Conservation (phyloP, 73 alveolate genomes). For the Tetrahymena thermophila region DNA sequence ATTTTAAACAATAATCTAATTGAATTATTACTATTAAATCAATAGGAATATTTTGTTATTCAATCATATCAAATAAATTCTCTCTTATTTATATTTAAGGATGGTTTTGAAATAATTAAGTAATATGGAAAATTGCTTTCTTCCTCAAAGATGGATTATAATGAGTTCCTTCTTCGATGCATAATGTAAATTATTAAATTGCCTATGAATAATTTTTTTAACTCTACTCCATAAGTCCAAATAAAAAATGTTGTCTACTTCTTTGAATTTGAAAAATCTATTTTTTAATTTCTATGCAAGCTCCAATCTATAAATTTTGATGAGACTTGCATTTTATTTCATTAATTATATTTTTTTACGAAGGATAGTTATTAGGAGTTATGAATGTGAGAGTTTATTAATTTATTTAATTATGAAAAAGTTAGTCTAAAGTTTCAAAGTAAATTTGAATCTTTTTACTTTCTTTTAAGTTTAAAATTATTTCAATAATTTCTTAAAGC, state of each 20-base stretch:
- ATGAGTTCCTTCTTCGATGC: not conserved
- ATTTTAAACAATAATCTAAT: not conserved
- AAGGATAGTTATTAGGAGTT: not conserved
- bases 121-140: not conserved
- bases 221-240: not conserved
- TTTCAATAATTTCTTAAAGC: not conserved
- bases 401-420: no score
- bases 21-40: not conserved
- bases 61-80: not conserved
- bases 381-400: no score
- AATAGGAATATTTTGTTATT: not conserved
- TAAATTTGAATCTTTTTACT: no score
- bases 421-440: not conserved
- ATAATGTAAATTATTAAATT: no score
- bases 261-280: no score
- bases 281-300: not conserved
- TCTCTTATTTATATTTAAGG: not conserved
- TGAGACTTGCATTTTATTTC: not conserved
- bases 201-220: not conserved
- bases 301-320: no score
- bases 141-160: not conserved
- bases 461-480: not conserved
- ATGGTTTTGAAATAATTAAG: not conserved
- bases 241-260: not conserved
- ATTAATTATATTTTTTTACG: not conserved